Base-by-base conservation (phyloP, 2,329 filamentous ascomycete species). In the Talaromyces atroroseus region DNA sequence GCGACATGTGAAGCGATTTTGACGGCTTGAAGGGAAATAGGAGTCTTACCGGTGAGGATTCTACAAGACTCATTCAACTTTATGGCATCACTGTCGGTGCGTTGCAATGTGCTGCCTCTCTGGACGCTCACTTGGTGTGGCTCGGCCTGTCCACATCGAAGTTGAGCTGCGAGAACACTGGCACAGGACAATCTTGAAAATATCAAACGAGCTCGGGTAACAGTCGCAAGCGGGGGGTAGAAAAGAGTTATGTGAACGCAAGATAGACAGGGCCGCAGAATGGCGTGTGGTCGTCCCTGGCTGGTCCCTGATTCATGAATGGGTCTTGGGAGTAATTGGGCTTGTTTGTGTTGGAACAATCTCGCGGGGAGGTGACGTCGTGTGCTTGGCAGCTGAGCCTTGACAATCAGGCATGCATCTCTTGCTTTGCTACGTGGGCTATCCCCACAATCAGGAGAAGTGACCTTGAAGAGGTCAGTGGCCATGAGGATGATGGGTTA, bases 341-440 rank as follows among this genome's bases (percentile, higher is more conserved):
- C 40, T 47, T 53, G 51, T 47, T 53, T 53, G 42, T 47, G 51
- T 44, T 49, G 44, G 32, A 32, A 46, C 34, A 26, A 20, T 23
- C 34, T 32, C 52, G 52, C 52, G 52, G 52, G 52, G 45, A 54
- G 52, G 40, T 60, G 58, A 61, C 59, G 59, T 64, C 59, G 42
- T 29, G 7, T 14, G 56, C 54, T 60, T 58, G 59, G 54, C 34
- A 58, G 55, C 58, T 60, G 58, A 42, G 32, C 32, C 32, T 36
- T 10, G 12, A 53, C 40, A 45, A 34, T 24, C 36, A 40, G 36
- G 36, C n/a, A 40, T 40, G 40, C 18, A 20, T 18, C 40, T 20
- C 8, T 20, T 44, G 38, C 40, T 44, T 20, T 23, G 7, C 18
- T 44, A 21, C 40, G 5, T 42, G 38, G 14, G 36, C 14, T n/a